Evolutionary conservation across 345 rosid genomes (phyloP).

Genomic region (Gossypium thurberi): DNA sequence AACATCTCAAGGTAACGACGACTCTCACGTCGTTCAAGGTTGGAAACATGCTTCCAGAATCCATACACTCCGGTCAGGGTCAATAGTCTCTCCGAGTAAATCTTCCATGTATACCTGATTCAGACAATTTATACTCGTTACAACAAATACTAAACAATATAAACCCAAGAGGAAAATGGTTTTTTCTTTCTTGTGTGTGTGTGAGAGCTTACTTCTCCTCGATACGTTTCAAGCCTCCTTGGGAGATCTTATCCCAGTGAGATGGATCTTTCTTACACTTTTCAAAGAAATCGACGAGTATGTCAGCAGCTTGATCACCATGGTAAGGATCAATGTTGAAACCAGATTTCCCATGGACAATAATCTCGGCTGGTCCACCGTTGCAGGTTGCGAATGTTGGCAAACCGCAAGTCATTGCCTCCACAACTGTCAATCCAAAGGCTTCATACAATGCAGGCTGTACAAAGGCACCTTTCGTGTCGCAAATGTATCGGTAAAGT

Average conservation of each 20-base stretch:
- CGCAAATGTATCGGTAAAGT: constrained; percentile 59
- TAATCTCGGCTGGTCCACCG: constrained; percentile 98
- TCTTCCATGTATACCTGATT: constrained; percentile 80
- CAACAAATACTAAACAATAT: background rate
- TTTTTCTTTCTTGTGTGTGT: too few relatives aligned
- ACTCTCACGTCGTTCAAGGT: constrained; percentile 85
- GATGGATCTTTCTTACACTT: constrained; percentile 59
- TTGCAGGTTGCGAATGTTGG: constrained; percentile 76
- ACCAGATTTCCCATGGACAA: constrained; percentile 76
- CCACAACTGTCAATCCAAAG: constrained; percentile 61
- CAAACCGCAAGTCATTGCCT: constrained; percentile 74
- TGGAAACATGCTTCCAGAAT: constrained; percentile 92
- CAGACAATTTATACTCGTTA: background rate
- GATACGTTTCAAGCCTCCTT: constrained; percentile 72
- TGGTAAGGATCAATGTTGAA: constrained; percentile 93
- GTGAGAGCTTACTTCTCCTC: constrained; percentile 57
- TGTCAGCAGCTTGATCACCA: constrained; percentile 69
- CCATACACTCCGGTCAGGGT: constrained; percentile 86
- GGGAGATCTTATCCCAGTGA: constrained; percentile 70
- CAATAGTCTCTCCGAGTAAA: constrained; percentile 77
- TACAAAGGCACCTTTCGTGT: constrained; percentile 58
- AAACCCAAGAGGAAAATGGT: too few relatives aligned
- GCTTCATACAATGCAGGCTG: constrained; percentile 71
- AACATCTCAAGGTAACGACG: constrained; percentile 93
- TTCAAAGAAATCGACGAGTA: constrained; percentile 63